Evolutionary conservation across 2,329 filamentous ascomycete species (phyloP).

Genomic region (Aspergillus ochraceoroseus): DNA sequence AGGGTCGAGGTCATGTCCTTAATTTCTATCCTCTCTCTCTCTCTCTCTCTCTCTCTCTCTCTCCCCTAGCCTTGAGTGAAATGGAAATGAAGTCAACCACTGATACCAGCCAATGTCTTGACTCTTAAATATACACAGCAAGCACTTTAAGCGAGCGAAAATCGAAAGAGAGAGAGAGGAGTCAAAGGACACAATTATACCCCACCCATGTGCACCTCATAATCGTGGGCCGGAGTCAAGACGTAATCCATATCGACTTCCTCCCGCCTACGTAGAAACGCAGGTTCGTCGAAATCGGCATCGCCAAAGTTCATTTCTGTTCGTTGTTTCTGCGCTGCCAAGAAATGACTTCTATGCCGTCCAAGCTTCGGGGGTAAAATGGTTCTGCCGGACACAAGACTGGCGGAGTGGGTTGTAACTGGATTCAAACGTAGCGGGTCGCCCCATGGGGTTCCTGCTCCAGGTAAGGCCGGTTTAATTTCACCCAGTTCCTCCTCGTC

Average conservation of each 20-base stretch:
- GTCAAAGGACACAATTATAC: conserved; percentile 17
- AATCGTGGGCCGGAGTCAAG: background rate
- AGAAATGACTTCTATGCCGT: conserved; percentile 26
- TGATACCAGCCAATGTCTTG: conserved; percentile 8
- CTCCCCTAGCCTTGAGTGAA: background rate
- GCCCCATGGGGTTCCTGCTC: conserved; percentile 20
- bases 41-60: too few species aligned
- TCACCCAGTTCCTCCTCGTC: conserved; percentile 22
- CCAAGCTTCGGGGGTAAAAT: conserved; percentile 34
- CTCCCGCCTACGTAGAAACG: conserved; percentile 42
- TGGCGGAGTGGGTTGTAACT: conserved; percentile 1
- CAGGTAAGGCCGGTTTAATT: background rate
- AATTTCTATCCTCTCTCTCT: too few species aligned
- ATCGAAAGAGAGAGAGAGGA: background rate
- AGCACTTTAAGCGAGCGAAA: background rate
- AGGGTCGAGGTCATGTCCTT: background rate
- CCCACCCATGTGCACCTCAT: conserved; percentile 34
- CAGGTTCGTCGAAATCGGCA: conserved; percentile 45
- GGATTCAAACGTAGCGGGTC: conserved; percentile 9
- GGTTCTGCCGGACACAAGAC: conserved; percentile 25
- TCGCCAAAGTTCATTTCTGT: conserved; percentile 26
- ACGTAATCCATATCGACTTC: conserved; percentile 36
- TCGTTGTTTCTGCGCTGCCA: conserved; percentile 15
- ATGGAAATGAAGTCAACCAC: background rate
- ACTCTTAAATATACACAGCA: background rate